phyloP scores from a whole-genome alignment of 148 eudicot species.

The Vaccinium darrowii region DNA sequence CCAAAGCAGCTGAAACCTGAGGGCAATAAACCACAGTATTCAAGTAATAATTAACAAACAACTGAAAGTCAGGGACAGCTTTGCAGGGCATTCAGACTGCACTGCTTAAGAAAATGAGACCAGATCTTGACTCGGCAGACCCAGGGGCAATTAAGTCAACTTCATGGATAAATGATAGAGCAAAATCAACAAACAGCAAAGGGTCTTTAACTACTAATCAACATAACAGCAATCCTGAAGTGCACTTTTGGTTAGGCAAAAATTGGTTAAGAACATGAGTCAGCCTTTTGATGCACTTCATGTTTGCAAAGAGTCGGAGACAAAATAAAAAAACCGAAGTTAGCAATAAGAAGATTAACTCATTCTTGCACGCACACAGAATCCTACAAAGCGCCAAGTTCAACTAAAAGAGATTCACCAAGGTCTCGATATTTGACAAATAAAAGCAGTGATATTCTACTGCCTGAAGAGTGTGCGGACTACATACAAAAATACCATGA shows the following conservation, averaged over 20 bases:
- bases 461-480: neutral
- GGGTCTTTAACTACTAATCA: neutral
- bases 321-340: neutral
- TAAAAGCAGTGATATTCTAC: neutral
- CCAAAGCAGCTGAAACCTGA: slow-evolving; percentile 28
- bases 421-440: neutral
- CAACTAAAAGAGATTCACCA: neutral
- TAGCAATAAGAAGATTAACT: neutral
- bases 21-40: neutral
- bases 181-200: neutral
- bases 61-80: neutral
- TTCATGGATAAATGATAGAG: neutral
- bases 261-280: neutral
- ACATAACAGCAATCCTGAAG: neutral
- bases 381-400: neutral
- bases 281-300: neutral
- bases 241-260: neutral
- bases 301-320: neutral
- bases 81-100: neutral
- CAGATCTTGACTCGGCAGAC: neutral
- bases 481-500: neutral
- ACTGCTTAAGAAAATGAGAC: neutral
- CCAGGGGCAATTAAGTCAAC: neutral
- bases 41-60: neutral
- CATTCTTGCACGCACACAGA: neutral